Evolutionary conservation across 2,329 filamentous ascomycete species (phyloP).

Genomic region (Calonectria henricotiae): DNA sequence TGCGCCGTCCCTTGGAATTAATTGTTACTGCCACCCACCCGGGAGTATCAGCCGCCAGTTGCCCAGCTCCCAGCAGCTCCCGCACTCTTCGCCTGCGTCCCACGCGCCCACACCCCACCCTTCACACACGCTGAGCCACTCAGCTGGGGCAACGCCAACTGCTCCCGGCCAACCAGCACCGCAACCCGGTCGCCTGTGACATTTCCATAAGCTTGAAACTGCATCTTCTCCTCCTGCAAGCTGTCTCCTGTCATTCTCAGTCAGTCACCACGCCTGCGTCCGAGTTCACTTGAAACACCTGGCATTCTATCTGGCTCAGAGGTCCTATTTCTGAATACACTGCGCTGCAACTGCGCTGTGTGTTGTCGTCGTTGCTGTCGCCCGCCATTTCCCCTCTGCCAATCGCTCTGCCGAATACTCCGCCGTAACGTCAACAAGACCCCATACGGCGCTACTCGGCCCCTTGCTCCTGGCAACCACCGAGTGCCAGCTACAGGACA

Average conservation of each 20-base stretch:
- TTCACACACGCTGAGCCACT: conserved; percentile 33
- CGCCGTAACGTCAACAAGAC: conserved; percentile 36
- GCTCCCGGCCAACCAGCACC: conserved; percentile 38
- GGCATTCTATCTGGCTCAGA: conserved; percentile 7
- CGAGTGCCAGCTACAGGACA: conserved; percentile 17
- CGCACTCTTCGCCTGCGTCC: conserved; percentile 14
- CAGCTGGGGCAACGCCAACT: conserved; percentile 36
- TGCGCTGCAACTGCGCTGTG: background rate
- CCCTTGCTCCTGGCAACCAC: conserved; percentile 47
- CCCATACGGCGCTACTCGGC: conserved; percentile 34
- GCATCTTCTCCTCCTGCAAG: conserved; percentile 37
- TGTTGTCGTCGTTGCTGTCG: background rate
- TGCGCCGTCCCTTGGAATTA: conserved; percentile 32
- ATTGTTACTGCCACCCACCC: conserved; percentile 19
- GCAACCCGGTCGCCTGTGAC: conserved; percentile 38
- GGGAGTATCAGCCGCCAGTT: conserved; percentile 6
- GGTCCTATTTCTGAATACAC: conserved; percentile 5
- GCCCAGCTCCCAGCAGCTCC: conserved; percentile 24
- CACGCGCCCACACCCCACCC: conserved; percentile 4
- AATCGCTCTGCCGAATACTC: conserved; percentile 14
- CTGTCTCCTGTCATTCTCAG: conserved; percentile 4
- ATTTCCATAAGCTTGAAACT: conserved; percentile 52
- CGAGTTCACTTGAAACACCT: conserved; percentile 24
- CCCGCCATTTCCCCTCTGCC: background rate
- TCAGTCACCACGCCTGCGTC: background rate